Conservation (phyloP, 2,329 filamentous ascomycete species). For the Fusarium nygamai region DNA sequence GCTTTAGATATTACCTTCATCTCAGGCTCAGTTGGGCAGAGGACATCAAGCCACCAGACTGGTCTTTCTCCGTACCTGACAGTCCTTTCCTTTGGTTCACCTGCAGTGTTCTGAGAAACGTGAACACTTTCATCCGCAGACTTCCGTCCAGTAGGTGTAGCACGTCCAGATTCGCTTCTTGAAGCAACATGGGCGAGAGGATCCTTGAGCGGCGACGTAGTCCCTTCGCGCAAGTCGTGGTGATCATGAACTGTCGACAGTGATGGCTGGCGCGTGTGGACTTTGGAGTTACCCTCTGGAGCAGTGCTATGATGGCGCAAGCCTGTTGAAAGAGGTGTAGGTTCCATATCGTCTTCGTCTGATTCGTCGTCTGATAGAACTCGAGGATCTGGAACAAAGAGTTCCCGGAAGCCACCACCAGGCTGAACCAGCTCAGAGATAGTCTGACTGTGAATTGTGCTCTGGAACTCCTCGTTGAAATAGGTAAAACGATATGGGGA, state of each 20-base stretch:
- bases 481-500: constrained; percentile 96
- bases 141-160: constrained; percentile 58
- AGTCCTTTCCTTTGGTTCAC: constrained; percentile 51
- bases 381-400: constrained; percentile 90
- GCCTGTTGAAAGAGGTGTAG: constrained; percentile 39
- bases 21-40: constrained; percentile 90
- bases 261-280: constrained; percentile 59
- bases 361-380: constrained; percentile 78
- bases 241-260: constrained; percentile 46
- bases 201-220: constrained; percentile 46
- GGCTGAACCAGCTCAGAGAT: constrained; percentile 93
- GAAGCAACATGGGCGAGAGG: constrained; percentile 45
- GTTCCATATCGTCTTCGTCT: constrained; percentile 67
- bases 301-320: constrained; percentile 37
- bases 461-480: constrained; percentile 97
- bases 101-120: constrained; percentile 26
- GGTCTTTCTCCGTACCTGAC: constrained; percentile 81
- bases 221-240: constrained; percentile 32
- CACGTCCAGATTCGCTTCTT: constrained; percentile 54
- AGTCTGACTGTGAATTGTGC: constrained; percentile 94
- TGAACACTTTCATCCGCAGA: constrained; percentile 46
- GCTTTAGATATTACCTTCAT: constrained; percentile 94
- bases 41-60: constrained; percentile 95
- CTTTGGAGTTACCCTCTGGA: constrained; percentile 54
- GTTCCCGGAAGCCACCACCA: constrained; percentile 82